Evolutionary conservation across 441 rosid species (phyloP).

Genomic region (Corymbia citriodora): DNA sequence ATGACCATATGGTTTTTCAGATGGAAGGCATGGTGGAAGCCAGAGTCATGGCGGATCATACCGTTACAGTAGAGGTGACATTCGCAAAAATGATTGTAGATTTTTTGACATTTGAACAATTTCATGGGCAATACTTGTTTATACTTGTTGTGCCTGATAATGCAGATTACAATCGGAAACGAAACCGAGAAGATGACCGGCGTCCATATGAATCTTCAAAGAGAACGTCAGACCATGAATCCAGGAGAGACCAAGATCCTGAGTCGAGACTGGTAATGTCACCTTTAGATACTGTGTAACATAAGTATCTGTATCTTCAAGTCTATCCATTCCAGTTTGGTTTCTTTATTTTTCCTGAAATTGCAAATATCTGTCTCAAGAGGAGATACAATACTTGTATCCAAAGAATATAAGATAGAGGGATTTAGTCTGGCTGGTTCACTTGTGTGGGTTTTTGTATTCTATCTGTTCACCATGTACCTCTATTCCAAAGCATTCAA

Average conservation of each 20-base stretch:
- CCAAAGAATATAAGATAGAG: not conserved
- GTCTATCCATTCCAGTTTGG: not conserved
- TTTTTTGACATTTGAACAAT: not conserved
- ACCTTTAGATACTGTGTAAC: not conserved
- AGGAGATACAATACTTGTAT: not conserved
- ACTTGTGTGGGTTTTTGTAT: not conserved
- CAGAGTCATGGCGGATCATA: constrained; percentile 55
- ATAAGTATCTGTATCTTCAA: not conserved
- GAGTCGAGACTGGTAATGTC: constrained; percentile 78
- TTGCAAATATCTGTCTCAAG: not conserved
- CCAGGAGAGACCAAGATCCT: constrained; percentile 68
- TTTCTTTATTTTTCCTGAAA: not conserved
- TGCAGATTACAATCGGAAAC: constrained; percentile 70
- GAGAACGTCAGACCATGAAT: constrained; percentile 63
- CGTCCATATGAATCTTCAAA: constrained; percentile 54
- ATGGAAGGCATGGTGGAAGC: constrained; percentile 71
- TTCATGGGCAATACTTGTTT: not conserved
- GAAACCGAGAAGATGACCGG: constrained; percentile 82
- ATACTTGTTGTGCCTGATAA: not conserved
- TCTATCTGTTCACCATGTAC: not conserved
- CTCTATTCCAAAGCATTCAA: not conserved
- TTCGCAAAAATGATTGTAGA: not conserved
- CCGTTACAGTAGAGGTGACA: constrained; percentile 50
- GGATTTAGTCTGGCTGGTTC: not conserved
- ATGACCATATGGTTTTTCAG: constrained; percentile 32